These are phyloP conservation scores for Ceratorhiza oryzae-sativae DNA, from an alignment of 1,284 basidiomycete species.

Conservation along the genomic window DNA sequence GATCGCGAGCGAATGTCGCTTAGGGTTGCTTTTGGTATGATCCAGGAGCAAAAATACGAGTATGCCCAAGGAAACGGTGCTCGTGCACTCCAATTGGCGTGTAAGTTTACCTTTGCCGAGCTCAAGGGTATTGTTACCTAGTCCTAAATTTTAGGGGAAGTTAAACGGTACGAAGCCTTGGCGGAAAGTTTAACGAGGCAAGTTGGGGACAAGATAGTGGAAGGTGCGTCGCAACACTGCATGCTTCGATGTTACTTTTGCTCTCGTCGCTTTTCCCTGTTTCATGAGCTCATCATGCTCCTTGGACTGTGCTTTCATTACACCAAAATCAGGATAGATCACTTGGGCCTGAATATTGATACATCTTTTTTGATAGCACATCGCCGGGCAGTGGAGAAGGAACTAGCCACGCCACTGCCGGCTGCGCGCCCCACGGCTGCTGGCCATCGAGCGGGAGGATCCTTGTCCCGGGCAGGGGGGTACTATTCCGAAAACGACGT, in stretches of 20 bases:
- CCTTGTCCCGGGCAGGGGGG: constrained; percentile 11
- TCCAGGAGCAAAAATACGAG: constrained; percentile 37
- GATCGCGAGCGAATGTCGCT: constrained; percentile 2
- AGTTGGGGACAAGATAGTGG: constrained; percentile 72
- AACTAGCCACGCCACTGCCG: constrained; percentile 31
- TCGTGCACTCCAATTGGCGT: constrained; percentile 72
- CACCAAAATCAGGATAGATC: not conserved
- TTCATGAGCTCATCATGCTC: not conserved
- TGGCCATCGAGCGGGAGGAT: constrained; percentile 12
- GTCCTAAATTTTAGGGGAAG: constrained; percentile 18
- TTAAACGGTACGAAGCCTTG: constrained; percentile 66
- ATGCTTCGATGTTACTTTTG: not conserved
- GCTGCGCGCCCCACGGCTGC: constrained; percentile 6
- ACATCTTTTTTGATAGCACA: constrained; percentile 19
- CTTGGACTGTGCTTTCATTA: not conserved
- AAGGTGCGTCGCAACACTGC: constrained; percentile 57
- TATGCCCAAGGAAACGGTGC: constrained; percentile 69
- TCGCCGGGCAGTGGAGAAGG: constrained; percentile 35
- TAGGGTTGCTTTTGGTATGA: constrained; percentile 27
- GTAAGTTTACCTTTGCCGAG: constrained; percentile 10
- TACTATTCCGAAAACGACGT: constrained; percentile 33
- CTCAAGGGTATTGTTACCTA: not conserved
- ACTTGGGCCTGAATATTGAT: not conserved
- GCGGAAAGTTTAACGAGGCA: constrained; percentile 80
- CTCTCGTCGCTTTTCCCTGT: constrained; percentile 15